Conservation (phyloP, 1,139 yeast genomes). For the Yamadazyma oceani region DNA sequence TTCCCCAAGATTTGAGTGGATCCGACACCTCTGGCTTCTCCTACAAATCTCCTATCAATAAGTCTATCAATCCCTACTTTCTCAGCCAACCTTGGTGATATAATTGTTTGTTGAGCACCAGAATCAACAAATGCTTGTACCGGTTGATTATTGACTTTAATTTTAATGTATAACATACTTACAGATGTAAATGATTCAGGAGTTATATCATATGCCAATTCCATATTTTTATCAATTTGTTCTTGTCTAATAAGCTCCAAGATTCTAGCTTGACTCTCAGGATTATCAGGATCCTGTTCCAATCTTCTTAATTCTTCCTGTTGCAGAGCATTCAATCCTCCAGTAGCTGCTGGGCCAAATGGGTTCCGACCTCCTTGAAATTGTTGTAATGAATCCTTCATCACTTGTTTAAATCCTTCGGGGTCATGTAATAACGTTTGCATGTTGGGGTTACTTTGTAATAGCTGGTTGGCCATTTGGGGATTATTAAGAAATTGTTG, state of each 20-base stretch:
- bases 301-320: constrained; percentile 53
- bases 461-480: constrained; percentile 32
- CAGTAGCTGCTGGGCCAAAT: constrained; percentile 8
- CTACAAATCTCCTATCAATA: constrained; percentile 78
- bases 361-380: constrained; percentile 13
- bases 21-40: constrained; percentile 92
- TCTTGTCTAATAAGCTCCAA: constrained; percentile 69
- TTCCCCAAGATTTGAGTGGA: constrained; percentile 75
- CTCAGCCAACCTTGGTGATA: constrained; percentile 75
- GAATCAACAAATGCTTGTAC: constrained; percentile 95
- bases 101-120: constrained; percentile 91
- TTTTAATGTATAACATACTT: constrained; percentile 76
- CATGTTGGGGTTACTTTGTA: constrained; percentile 41
- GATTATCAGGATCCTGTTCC: constrained; percentile 67
- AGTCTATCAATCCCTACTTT: constrained; percentile 67
- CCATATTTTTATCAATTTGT: constrained; percentile 75
- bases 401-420: constrained; percentile 47
- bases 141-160: constrained; percentile 74
- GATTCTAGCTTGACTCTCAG: constrained; percentile 67
- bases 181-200: constrained; percentile 89
- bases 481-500: constrained; percentile 47
- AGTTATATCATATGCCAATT: constrained; percentile 77
- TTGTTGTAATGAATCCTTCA: constrained; percentile 33
- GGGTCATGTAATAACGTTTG: constrained; percentile 51
- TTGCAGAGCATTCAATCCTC: constrained; percentile 17